Evolutionary conservation across 139 green algal genomes (phyloP).

Genomic region (Volvox reticuliferus): DNA sequence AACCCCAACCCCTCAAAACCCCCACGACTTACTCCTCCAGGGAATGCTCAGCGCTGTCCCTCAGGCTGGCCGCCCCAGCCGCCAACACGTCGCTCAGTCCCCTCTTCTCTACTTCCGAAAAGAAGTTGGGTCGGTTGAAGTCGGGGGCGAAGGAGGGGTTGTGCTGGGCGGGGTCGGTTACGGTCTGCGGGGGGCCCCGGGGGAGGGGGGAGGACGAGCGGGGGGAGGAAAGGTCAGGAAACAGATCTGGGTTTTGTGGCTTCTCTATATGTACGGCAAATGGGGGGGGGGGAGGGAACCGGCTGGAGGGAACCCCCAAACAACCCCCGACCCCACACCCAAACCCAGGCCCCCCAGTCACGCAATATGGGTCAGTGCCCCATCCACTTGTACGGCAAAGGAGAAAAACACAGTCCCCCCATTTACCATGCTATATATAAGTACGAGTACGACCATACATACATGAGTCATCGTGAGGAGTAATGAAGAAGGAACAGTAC

Average conservation of each 20-base stretch:
- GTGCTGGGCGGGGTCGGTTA: conserved; percentile 18
- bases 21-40: conserved; percentile 6
- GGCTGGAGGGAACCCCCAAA: not conserved
- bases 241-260: too few relatives aligned
- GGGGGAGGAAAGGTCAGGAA: not conserved
- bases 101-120: conserved; percentile 43
- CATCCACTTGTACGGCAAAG: too few relatives aligned
- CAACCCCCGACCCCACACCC: not conserved
- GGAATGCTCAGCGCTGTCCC: not conserved
- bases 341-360: too few relatives aligned
- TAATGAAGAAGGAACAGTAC: too few relatives aligned
- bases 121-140: conserved; percentile 51
- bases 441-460: too few relatives aligned
- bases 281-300: too few relatives aligned
- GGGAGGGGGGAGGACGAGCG: too few relatives aligned
- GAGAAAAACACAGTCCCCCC: too few relatives aligned
- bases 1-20: not conserved
- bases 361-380: too few relatives aligned
- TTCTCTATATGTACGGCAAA: too few relatives aligned
- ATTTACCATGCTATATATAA: too few relatives aligned
- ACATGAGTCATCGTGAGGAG: too few relatives aligned
- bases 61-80: conserved; percentile 10
- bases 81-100: conserved; percentile 39
- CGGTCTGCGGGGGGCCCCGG: not conserved
- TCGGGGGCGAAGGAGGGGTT: conserved; percentile 45